phyloP scores from a whole-genome alignment of 2,329 filamentous ascomycete species.

The Aspergillus sp. region DNA sequence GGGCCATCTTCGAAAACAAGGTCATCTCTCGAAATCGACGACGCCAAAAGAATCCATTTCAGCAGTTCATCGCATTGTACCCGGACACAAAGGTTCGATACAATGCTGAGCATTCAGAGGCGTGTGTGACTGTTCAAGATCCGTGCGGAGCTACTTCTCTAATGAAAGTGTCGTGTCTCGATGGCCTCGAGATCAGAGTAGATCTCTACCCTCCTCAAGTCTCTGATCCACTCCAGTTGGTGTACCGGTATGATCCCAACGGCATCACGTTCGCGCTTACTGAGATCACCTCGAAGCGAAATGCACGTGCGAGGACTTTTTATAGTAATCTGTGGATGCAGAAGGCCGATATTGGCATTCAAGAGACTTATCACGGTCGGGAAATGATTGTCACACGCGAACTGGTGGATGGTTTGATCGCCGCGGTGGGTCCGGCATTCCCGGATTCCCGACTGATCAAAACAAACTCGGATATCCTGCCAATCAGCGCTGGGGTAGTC shows the following conservation, averaged over 20 bases:
- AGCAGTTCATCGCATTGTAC: slow-evolving; percentile 5
- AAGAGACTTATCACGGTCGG: slow-evolving; percentile 76
- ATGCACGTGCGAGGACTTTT: slow-evolving; percentile 95
- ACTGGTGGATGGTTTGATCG: slow-evolving; percentile 67
- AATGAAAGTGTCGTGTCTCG: slow-evolving; percentile 9
- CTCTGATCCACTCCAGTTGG: slow-evolving; percentile 65
- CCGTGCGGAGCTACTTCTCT: background rate
- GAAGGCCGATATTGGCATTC: slow-evolving; percentile 66
- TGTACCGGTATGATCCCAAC: slow-evolving; percentile 86
- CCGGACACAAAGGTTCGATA: slow-evolving; percentile 6
- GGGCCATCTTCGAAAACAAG: slow-evolving; percentile 11
- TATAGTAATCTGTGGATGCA: slow-evolving; percentile 93
- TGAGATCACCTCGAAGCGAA: slow-evolving; percentile 89
- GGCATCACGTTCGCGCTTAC: slow-evolving; percentile 87
- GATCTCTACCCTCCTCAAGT: slow-evolving; percentile 10
- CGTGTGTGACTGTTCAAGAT: slow-evolving; percentile 3
- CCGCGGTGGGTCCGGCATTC: slow-evolving; percentile 14
- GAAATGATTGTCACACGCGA: slow-evolving; percentile 18
- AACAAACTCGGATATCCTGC: slow-evolving; percentile 9
- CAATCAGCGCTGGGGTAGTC: slow-evolving; percentile 17
- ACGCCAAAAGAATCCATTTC: slow-evolving; percentile 17
- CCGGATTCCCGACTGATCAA: slow-evolving; percentile 11
- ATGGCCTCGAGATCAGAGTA: slow-evolving; percentile 14
- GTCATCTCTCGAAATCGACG: slow-evolving; percentile 7
- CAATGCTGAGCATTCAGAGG: slow-evolving; percentile 4